Evolutionary conservation across 2,329 filamentous ascomycete species (phyloP), one percentile per base, ranked within the genome.

Genomic region (Alternaria postmessia): DNA sequence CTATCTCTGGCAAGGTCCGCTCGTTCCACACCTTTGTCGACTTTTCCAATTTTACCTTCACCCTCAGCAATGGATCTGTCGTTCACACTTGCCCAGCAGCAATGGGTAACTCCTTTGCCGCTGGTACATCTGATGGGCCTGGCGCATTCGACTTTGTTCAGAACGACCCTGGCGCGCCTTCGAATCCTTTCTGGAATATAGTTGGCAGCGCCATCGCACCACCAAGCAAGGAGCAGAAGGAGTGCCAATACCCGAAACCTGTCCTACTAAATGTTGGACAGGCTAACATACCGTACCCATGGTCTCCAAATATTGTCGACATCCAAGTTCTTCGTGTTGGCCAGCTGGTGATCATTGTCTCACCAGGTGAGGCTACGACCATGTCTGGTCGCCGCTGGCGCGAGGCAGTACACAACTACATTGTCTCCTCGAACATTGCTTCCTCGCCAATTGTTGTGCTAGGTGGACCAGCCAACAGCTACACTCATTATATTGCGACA

Each of bases 131-230:
- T 0, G 94, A 98, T 75, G 93, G 94, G 6, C 94, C 94, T 0
- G 94, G 94, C 0, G 89, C 88, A 0, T 96, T 97, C 71, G 94
- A 98, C 78, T 97, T 98, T 75, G 95, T 92, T 1, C 94, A 98
- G 74, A 94, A 93, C 66, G 87, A 91, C 65, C 89, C 89, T 0
- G 89, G 89, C 32, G 83, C 87, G n/a, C 89, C 92, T 0, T 86
- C 89, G 41, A 94, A 91, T 65, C 93, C 93, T 0, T 80, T 97
- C 4, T 97, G 94, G 94, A 82, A 84, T 24, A 81, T 92, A 7
- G 92, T 96, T 3, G 89, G 91, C 3, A 86, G 86, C 7, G 81
- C 93, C 14, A 81, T 97, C 14, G 91, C 92, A 55, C 83, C 84
- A 22, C 93, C 94, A 0, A 87, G 85, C 0, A 78, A 87, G 5